phyloP scores from a whole-genome alignment of 2,329 filamentous ascomycete species.

The Arthrobotrys conoides region DNA sequence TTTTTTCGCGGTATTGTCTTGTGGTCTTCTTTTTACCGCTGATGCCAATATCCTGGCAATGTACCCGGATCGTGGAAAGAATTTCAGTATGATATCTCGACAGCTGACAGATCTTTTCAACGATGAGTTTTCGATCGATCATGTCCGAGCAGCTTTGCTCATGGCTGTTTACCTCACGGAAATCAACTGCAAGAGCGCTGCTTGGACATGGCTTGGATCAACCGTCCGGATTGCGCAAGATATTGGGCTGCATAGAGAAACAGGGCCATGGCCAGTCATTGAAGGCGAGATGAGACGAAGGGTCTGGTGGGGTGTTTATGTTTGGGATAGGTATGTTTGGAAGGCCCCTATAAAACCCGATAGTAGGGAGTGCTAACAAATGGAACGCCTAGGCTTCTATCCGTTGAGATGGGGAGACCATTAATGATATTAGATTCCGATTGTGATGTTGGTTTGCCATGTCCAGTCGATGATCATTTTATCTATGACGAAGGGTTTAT shows the following conservation, averaged over 20 bases:
- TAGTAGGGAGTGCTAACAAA: constrained; percentile 30
- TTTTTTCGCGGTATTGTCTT: constrained; percentile 86
- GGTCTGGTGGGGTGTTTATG: constrained; percentile 93
- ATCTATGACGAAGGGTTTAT: constrained; percentile 72
- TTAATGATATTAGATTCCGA: constrained; percentile 88
- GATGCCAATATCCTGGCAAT: constrained; percentile 67
- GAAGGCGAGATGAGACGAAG: constrained; percentile 85
- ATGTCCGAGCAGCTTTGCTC: constrained; percentile 80
- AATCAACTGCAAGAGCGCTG: constrained; percentile 85
- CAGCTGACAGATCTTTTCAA: constrained; percentile 84
- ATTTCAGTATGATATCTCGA: constrained; percentile 80
- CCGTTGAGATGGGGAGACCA: constrained; percentile 84
- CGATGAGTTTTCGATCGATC: constrained; percentile 81
- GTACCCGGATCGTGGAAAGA: constrained; percentile 73
- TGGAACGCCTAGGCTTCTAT: constrained; percentile 73
- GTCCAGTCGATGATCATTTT: constrained; percentile 83
- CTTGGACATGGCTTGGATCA: constrained; percentile 86
- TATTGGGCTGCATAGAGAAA: constrained; percentile 83
- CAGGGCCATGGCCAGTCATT: constrained; percentile 79
- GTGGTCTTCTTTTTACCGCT: constrained; percentile 81
- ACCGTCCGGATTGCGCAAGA: constrained; percentile 87
- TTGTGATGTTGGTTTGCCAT: constrained; percentile 85
- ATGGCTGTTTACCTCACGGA: constrained; percentile 85
- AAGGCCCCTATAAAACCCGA: constrained; percentile 8
- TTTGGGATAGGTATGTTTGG: constrained; percentile 79